Conservation (phyloP, 2,329 filamentous ascomycete genomes). For the Fusarium sambucinum region DNA sequence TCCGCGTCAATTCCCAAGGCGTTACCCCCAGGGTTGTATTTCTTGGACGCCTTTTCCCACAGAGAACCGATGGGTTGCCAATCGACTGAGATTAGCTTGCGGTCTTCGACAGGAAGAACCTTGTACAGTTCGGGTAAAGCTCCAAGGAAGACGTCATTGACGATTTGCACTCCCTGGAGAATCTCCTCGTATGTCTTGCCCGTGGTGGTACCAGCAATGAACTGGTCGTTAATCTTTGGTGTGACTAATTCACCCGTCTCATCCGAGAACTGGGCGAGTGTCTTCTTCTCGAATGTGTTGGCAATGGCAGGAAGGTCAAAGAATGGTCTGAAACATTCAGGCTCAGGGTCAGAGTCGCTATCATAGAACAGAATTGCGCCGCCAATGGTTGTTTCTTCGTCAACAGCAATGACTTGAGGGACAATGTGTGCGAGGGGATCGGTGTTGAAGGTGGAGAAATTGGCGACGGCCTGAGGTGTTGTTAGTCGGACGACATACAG, state of each 20-base stretch:
- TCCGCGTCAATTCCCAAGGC: constrained; percentile 24
- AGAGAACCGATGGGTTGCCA: constrained; percentile 33
- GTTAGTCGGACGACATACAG: background rate
- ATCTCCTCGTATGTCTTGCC: constrained; percentile 28
- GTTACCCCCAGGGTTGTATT: constrained; percentile 23
- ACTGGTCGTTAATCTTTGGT: constrained; percentile 32
- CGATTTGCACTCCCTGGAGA: constrained; percentile 11
- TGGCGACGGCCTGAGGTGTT: constrained; percentile 17
- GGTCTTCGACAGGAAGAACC: constrained; percentile 16
- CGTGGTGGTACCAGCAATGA: constrained; percentile 27
- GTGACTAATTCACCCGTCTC: constrained; percentile 30
- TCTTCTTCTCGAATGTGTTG: constrained; percentile 30
- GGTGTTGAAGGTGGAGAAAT: constrained; percentile 34
- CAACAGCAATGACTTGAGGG: constrained; percentile 26
- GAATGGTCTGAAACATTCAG: constrained; percentile 30
- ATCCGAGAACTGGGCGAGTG: constrained; percentile 13
- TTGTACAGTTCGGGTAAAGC: constrained; percentile 20
- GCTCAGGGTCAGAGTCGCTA: constrained; percentile 24
- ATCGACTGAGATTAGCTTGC: constrained; percentile 25
- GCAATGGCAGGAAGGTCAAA: constrained; percentile 25
- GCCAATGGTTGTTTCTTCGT: constrained; percentile 29
- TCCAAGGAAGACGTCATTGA: constrained; percentile 22
- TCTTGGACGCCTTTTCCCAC: constrained; percentile 21
- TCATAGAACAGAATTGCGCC: constrained; percentile 33
- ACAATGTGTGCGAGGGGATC: constrained; percentile 34